Evolutionary conservation across 306 rosid species (phyloP), one percentile per base, ranked within the genome.

Genomic region (Spatholobus suberectus): DNA sequence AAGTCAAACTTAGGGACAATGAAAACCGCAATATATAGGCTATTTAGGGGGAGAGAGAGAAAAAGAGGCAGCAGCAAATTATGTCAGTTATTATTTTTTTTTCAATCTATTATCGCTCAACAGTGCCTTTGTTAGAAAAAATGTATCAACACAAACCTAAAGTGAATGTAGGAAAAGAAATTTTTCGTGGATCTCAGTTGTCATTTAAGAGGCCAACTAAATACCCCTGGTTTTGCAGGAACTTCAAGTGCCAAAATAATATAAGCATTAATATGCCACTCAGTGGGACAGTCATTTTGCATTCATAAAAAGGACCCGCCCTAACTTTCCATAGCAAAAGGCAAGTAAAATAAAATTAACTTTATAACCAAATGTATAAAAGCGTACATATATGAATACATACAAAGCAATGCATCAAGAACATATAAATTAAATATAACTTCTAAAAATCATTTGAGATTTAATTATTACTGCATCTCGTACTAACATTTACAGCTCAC

Each of bases 111-210:
- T n/a, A n/a, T n/a, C n/a, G n/a, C n/a, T n/a, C n/a, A n/a, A n/a
- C n/a, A 63, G 54, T n/a, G n/a, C n/a, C n/a, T n/a, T n/a, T n/a
- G n/a, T n/a, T n/a, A n/a, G n/a, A 12, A 79, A 80, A 75, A 76
- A 20, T 21, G 51, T 62, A 62, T 68, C 77, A 26, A 81, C 77
- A 68, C 44, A 43, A 40, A 87, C 51, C 38, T 71, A 89, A 83
- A 72, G 52, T 51, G 70, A 80, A 47, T 69, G 68, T 35, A 71
- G 18, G 71, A 43, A 76, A 83, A 78, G 76, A 86, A 66, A 40
- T 29, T 59, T 79, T 93, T 98, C 99, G n/a, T 93, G 98, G 89
- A 96, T 91, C 61, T 88, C 93, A n/a, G 67, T 93, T 91, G 90
- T 92, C 97, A 87, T 94, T 96, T 85, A 91, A 90, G 73, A 96